Evolutionary conservation across 176 grass and related monocot species (phyloP), one percentile per base, ranked within the genome.

Genomic region (Cocos nucifera): DNA sequence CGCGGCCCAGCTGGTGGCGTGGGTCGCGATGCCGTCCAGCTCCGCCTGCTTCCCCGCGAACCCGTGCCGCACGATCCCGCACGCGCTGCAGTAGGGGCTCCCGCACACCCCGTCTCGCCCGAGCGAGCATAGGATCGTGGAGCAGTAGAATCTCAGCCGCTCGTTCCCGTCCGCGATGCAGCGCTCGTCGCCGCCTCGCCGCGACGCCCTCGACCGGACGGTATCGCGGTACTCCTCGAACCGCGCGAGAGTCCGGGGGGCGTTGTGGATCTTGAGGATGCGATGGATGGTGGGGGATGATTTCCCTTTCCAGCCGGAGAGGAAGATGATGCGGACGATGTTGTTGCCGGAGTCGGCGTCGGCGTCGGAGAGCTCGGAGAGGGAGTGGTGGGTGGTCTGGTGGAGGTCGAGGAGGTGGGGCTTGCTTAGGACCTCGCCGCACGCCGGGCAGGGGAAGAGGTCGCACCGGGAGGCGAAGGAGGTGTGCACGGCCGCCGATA

Each of bases 101-200:
- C 79, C 77, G 69, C 90, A 95, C 44, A 69, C 77, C 24, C 56
- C 65, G 32, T 84, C 77, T 50, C 54, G 56, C 69, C 79, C 69
- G 51, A 64, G 71, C 54, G 86, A 57, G 77, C 90, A 89, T 17
- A 95, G 75, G 73, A 66, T 81, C 18, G 90, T 89, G 57, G 82
- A 76, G 82, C 90, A 86, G 80, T 89, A 85, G 83, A 95, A 95
- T 0, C 80, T 66, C 10, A 95, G 86, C n/a, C 90, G 79, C 74
- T 89, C 83, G 74, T 95, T 95, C 15, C 90, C 86, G 83, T 95
- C 86, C 5, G 80, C 90, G 66, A 95, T 68, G 79, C 86, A 95
- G 3, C 86, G 74, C 75, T 89, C 83, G 65, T 90, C 71, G 62
- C 54, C 53, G 56, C 16, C 56, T 24, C 65, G 75, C 6, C 66